Base-by-base conservation (phyloP, 352 stramenopile genomes). In the Phytophthora litchii region DNA sequence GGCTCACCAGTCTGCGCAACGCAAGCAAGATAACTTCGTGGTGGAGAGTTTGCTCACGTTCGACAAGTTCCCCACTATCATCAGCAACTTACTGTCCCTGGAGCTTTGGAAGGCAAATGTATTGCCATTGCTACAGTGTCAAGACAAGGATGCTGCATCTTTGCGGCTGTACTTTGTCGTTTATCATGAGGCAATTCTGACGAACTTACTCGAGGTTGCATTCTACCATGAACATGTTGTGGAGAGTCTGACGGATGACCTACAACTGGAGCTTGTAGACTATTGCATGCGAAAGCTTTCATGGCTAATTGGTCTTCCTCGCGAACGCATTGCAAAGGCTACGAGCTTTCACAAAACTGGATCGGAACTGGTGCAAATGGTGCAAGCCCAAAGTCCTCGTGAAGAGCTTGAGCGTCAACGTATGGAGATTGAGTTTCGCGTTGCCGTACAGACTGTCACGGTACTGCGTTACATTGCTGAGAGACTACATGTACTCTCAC, bases 251-350 rank as follows among this genome's bases (percentile, higher is more conserved):
- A 78, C 91, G n/a, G 92, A 95, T 27, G 84, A 98, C 36, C 66
- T 89, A 19, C 67, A 97, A 37, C 53, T 98, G n/a, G 94, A 98
- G 47, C 65, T 98, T 4, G 58, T 97, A n/a, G 94, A 98, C 79
- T 98, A 97, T 58, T 96, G 82, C 52, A 83, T 92, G 61, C 83
- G 94, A 20, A 97, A 97, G 67, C 48, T 98, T 41, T 85, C 85
- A 52, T 89, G 88, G 77, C 69, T 98, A 4, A 80, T 93, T 42
- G 59, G 73, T 0, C 58, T 91, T 7, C 80, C 85, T 20, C 84
- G 81, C 8, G 66, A 84, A 12, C 65, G 69, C 9, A 86, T 95
- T 54, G 65, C 62, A 3, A 61, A 68, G 5, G 66, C 68, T 35
- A 95, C 82, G 19, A 80, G 60, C 23, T 92, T 93, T 53, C 84